A percentile compares a stretch with the other conserved stretches of the same genome.
Evolutionary conservation across 2,329 filamentous ascomycete species (phyloP).

Genomic region (Sporothrix protearum): DNA sequence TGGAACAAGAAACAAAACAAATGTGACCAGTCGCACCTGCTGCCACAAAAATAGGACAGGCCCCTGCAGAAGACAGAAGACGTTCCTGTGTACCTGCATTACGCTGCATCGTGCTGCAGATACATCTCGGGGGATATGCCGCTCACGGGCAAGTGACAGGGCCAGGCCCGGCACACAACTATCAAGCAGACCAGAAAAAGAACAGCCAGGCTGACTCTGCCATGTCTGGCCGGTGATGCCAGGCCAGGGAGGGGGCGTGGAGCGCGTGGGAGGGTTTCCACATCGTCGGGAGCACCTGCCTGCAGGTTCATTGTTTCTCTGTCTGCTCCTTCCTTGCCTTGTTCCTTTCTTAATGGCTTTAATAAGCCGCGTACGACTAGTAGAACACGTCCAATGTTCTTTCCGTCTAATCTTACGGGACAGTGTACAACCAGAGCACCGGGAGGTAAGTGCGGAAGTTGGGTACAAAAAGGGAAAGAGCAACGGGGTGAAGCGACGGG

Average conservation of each 20-base stretch:
- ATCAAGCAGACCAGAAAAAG: neutral
- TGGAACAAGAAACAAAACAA: conserved; percentile 1
- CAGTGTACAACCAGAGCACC: conserved; percentile 9
- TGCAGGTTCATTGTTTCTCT: neutral
- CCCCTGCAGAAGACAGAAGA: neutral
- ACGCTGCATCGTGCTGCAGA: conserved; percentile 4
- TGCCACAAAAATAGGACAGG: conserved; percentile 5
- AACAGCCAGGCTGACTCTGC: neutral
- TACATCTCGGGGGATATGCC: conserved; percentile 3
- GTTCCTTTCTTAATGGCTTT: neutral
- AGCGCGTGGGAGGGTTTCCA: conserved; percentile 12
- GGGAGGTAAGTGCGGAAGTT: neutral
- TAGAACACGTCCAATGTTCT: neutral
- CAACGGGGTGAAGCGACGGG: neutral
- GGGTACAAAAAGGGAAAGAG: conserved; percentile 8
- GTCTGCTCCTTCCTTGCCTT: neutral
- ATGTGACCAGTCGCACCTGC: conserved; percentile 9
- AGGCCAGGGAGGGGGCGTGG: neutral
- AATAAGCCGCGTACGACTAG: conserved; percentile 2
- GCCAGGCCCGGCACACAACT: neutral
- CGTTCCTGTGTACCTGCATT: conserved; percentile 13
- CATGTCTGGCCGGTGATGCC: neutral
- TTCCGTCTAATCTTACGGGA: conserved; percentile 1
- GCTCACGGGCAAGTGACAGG: neutral
- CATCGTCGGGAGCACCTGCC: conserved; percentile 17